Evolutionary conservation across 306 rosid genomes (phyloP), one percentile per base, ranked within the genome.

Genomic region (Astragalus glycyphyllos): DNA sequence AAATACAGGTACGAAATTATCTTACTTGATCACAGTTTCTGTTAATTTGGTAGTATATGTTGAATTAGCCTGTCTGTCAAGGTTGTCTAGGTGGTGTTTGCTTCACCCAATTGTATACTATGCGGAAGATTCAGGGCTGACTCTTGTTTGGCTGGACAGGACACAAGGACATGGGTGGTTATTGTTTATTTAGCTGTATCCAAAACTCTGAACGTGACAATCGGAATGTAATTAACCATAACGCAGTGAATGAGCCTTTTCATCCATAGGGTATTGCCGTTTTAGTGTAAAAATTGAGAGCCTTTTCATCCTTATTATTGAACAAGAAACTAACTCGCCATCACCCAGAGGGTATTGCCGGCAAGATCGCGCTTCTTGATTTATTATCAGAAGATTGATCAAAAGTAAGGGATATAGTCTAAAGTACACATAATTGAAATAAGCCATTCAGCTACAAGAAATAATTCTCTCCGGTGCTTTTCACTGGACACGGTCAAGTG

Each of bases 51-150:
- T 63, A 0, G 6, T 2, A 20, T 13, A 16, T 57, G 62, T 64
- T 55, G 45, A 44, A 46, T 46, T 47, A 8, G 23, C 14, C 53
- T 34, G 29, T 64, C 4, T 49, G 38, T 61, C 35, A 12, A 31
- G 80, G 34, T 63, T 49, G 77, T 59, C 71, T 65, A 8, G 54
- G 31, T 62, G 63, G 56, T 58, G 63, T 65, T 72, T 56, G 31
- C 51, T 38, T 78, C 35, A 40, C 44, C 15, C 44, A 58, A 41
- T 49, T 58, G 41, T 72, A 47, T 77, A 62, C 7, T 53, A 37
- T 8, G 34, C 11, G 13, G 13, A 64, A 23, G 14, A 58, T 74
- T 64, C 51, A 44, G 23, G 56, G 11, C 10, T 74, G 80, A 58
- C 71, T 73, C 72, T 58, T 72, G 34, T 68, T 42, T 32, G 66